phyloP scores from a whole-genome alignment of 805 yeast genomes.

The Nadsonia fulvescens region DNA sequence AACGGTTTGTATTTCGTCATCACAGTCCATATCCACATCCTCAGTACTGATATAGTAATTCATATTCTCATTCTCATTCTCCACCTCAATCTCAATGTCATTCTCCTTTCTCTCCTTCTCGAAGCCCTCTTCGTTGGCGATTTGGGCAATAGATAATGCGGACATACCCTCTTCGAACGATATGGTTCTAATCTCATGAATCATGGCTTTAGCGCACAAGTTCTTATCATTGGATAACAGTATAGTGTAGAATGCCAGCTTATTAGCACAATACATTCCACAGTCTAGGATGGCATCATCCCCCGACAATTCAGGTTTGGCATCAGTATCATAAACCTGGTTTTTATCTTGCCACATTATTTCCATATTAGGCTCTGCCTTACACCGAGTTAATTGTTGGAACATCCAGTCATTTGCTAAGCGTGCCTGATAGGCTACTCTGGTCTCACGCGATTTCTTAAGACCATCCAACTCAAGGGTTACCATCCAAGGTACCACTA shows the following conservation, averaged over 20 bases:
- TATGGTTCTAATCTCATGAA: conserved; percentile 42
- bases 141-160: conserved; percentile 27
- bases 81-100: too few relatives aligned
- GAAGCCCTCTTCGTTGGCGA: conserved; percentile 18
- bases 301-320: too few relatives aligned
- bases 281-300: conserved; percentile 84
- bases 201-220: conserved; percentile 58
- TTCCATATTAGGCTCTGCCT: conserved; percentile 28
- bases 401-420: conserved; percentile 70
- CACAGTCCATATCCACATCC: too few relatives aligned
- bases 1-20: too few relatives aligned
- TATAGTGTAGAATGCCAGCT: conserved; percentile 23
- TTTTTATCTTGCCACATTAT: conserved; percentile 49
- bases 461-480: conserved; percentile 71
- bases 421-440: conserved; percentile 41
- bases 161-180: conserved; percentile 27
- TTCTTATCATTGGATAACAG: conserved; percentile 73
- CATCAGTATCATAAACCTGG: conserved; percentile 24
- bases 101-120: too few relatives aligned
- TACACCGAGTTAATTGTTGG: conserved; percentile 36
- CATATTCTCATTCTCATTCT: too few relatives aligned
- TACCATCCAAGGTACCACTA: conserved; percentile 57
- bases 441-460: conserved; percentile 26
- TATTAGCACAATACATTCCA: conserved; percentile 40
- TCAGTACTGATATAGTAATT: too few relatives aligned